Evolutionary conservation across 2,329 filamentous ascomycete species (phyloP).

Genomic region (Alternaria triticimaculans): DNA sequence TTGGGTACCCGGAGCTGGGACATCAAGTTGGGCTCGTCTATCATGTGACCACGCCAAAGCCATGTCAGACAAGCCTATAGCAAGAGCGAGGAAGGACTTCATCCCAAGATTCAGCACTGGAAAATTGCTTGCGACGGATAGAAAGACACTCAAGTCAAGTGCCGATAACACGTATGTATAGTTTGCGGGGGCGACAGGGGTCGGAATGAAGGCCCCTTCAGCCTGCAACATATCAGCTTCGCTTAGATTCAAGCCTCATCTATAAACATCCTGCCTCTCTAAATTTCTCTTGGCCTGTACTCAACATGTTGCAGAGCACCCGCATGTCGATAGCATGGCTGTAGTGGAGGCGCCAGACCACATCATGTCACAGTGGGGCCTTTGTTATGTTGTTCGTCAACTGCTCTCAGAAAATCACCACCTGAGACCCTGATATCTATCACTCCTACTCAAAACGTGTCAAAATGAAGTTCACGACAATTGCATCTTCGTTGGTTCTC

Average conservation of each 20-base stretch:
- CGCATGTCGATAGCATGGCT: not conserved
- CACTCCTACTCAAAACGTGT: too few species aligned
- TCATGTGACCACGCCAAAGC: constrained; percentile 27
- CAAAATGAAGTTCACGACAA: constrained; percentile 17
- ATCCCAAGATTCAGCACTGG: constrained; percentile 12
- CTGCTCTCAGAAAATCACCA: not conserved
- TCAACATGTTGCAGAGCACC: not conserved
- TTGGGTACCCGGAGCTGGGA: constrained; percentile 29
- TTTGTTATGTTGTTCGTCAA: not conserved
- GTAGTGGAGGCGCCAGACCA: not conserved
- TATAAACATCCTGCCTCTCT: not conserved
- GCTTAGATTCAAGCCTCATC: constrained; percentile 8
- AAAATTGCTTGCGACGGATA: not conserved
- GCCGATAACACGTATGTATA: not conserved
- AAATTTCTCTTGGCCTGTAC: constrained; percentile 12
- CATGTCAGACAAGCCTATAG: constrained; percentile 26
- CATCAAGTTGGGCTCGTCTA: constrained; percentile 21
- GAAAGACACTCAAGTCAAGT: not conserved
- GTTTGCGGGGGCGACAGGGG: constrained; percentile 15
- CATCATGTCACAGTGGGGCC: not conserved
- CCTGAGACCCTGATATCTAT: not conserved
- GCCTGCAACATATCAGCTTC: constrained; percentile 12
- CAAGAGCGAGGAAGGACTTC: constrained; percentile 28
- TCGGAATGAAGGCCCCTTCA: constrained; percentile 20
- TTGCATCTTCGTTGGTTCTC: constrained; percentile 13